These are phyloP conservation scores for Aspergillus haitiensis DNA, from an alignment of 495 filamentous ascomycete species.

Conservation along the genomic window DNA sequence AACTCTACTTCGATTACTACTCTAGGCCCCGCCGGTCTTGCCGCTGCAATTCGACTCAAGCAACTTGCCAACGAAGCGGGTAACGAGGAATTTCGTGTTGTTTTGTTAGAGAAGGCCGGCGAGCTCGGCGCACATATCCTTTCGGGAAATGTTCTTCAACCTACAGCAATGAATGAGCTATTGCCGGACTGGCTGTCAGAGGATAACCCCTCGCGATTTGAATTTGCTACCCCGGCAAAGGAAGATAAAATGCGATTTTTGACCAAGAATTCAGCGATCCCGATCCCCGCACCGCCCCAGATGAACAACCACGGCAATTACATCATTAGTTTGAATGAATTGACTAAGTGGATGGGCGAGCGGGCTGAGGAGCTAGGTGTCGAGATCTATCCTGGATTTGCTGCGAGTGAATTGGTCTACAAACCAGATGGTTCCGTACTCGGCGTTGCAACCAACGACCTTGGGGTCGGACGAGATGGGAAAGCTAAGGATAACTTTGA, in stretches of 20 bases:
- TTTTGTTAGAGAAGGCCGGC: conserved; percentile 92
- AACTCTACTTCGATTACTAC: conserved; percentile 16
- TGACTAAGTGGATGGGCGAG: conserved; percentile 93
- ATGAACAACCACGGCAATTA: conserved; percentile 99
- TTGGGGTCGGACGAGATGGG: conserved; percentile 77
- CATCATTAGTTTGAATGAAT: conserved; percentile 91
- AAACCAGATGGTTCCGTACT: conserved; percentile 80
- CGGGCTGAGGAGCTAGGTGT: conserved; percentile 95
- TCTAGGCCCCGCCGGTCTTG: conserved; percentile 81
- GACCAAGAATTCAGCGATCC: conserved; percentile 75
- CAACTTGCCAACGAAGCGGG: conserved; percentile 95
- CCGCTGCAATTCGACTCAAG: conserved; percentile 91
- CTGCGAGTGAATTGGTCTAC: conserved; percentile 91
- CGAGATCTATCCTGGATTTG: conserved; percentile 96
- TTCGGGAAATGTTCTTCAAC: conserved; percentile 93
- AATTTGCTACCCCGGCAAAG: conserved; percentile 76
- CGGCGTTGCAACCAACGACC: conserved; percentile 95
- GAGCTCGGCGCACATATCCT: conserved; percentile 95
- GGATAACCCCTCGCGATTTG: conserved; percentile 81
- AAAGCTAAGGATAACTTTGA: conserved; percentile 91
- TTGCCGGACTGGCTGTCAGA: conserved; percentile 91
- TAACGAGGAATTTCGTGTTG: conserved; percentile 91
- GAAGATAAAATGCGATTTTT: conserved; percentile 91
- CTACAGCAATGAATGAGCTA: conserved; percentile 83
- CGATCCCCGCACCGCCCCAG: conserved; percentile 86